Evolutionary conservation across 1,139 yeast species (phyloP), one percentile per base, ranked within the genome.

Genomic region (Yamadazyma kanchanaburiensis): DNA sequence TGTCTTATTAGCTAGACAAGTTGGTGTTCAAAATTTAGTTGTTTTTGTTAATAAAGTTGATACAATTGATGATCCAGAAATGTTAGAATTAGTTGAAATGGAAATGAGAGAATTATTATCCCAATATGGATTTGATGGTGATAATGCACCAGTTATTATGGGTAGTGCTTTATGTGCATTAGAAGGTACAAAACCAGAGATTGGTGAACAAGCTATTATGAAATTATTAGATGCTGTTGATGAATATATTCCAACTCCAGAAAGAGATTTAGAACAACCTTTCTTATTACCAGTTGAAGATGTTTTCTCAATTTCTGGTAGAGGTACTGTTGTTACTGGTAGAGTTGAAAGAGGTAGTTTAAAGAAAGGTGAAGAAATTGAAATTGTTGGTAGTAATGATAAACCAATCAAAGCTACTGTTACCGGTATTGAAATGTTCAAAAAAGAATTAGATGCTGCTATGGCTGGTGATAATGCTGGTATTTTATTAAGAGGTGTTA

Each of bases 401-500:
- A 77, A 80, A 60, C 91, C 95, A 48, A 64, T 83, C 66, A 89
- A 88, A 80, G 81, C 96, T 49, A 87, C 85, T 46, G 96, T 89
- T 44, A 91, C 98, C 41, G 97, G 97, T 69, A 85, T 91, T 55
- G 98, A 91, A 75, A 89, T 88, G 96, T 91, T 89, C 80, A 89
- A 88, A 79, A 91, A 91, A 77, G 97, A 91, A 64, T 80, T 91
- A 55, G 97, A 88, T 69, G 77, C 80, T 53, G 97, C 97, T 48
- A 84, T 83, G 80, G 97, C 96, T 54, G 98, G 98, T 74, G 98
- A 91, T 73, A 91, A 94, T 67, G 95, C 96, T 62, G 98, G 98
- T 70, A 80, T 91, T 52, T 74, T 91, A 63, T 77, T 91, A 62
- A 88, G 98, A 77, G 98, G 98, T 77, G 79, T 89, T 60, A 89